A percentile compares a stretch with the other conserved stretches of the same genome.
phyloP scores from a whole-genome alignment of 352 stramenopile species.

The Pelagophyceae sp. region DNA sequence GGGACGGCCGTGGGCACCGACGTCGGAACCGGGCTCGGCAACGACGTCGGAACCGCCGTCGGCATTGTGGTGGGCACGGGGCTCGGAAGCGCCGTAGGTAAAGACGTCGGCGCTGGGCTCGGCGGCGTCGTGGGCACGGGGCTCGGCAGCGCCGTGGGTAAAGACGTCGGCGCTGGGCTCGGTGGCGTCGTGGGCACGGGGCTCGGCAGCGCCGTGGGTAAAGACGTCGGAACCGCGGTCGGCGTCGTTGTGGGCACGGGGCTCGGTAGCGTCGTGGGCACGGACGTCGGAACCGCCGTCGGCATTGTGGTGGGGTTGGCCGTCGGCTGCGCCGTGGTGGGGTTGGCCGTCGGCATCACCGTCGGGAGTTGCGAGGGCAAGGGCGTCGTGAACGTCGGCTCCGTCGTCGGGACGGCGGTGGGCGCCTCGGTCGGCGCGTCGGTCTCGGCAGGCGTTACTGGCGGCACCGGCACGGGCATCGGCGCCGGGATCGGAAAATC shows the following conservation, averaged over 20 bases:
- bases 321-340: neutral
- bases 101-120: neutral
- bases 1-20: neutral
- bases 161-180: neutral
- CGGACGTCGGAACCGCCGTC: neutral
- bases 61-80: neutral
- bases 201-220: neutral
- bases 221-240: neutral
- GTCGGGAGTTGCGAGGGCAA: neutral
- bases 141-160: neutral
- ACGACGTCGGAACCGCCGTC: neutral
- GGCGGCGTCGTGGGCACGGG: neutral
- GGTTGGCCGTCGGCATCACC: neutral
- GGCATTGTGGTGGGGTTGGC: neutral
- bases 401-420: neutral
- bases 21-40: neutral
- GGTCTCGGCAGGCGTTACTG: no score
- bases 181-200: neutral
- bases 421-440: neutral
- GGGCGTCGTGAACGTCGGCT: no score
- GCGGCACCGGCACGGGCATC: no score
- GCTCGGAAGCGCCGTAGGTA: neutral
- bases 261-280: neutral
- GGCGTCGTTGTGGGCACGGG: neutral
- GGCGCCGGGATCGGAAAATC: no score